phyloP scores from a whole-genome alignment of 2,329 filamentous ascomycete species.

The Lasiodiplodia citricola region DNA sequence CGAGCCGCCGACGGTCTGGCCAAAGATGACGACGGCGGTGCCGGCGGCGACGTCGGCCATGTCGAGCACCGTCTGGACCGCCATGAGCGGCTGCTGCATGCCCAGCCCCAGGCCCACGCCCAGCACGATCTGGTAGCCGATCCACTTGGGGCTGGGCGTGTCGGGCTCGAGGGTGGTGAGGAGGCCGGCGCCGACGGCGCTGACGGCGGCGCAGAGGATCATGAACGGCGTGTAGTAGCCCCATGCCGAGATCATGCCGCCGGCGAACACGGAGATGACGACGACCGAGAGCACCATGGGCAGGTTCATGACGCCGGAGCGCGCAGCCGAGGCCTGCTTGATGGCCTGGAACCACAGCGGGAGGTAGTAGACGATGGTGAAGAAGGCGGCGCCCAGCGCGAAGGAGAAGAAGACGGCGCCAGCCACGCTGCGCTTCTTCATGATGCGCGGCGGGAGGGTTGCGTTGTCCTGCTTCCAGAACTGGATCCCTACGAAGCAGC shows the following conservation, averaged over 20 bases:
- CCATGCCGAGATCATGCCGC: constrained; percentile 37
- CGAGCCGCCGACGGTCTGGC: constrained; percentile 69
- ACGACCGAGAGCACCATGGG: constrained; percentile 40
- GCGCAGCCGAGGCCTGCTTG: constrained; percentile 46
- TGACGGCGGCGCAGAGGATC: constrained; percentile 37
- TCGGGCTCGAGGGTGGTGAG: constrained; percentile 33
- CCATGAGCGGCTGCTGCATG: constrained; percentile 31
- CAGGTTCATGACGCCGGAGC: constrained; percentile 43
- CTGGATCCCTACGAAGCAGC: constrained; percentile 34
- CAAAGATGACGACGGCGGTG: constrained; percentile 58
- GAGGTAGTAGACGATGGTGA: constrained; percentile 43
- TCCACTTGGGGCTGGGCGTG: constrained; percentile 33
- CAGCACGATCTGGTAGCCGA: constrained; percentile 38
- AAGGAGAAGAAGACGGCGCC: constrained; percentile 42
- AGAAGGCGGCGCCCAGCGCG: constrained; percentile 34
- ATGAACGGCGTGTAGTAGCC: constrained; percentile 40
- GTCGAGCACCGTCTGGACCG: constrained; percentile 26
- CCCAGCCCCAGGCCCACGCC: constrained; percentile 34
- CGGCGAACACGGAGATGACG: constrained; percentile 36
- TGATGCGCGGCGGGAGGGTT: constrained; percentile 35
- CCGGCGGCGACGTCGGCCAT: constrained; percentile 26
- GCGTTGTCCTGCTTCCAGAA: constrained; percentile 36
- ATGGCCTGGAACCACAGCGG: constrained; percentile 53
- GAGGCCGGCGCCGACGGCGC: constrained; percentile 38
- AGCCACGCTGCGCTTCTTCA: constrained; percentile 39